Percentiles rank a stretch among this genome's conserved stretches.
phyloP scores from a whole-genome alignment of 139 green algal genomes.

The Tetradesmus obliquus region DNA sequence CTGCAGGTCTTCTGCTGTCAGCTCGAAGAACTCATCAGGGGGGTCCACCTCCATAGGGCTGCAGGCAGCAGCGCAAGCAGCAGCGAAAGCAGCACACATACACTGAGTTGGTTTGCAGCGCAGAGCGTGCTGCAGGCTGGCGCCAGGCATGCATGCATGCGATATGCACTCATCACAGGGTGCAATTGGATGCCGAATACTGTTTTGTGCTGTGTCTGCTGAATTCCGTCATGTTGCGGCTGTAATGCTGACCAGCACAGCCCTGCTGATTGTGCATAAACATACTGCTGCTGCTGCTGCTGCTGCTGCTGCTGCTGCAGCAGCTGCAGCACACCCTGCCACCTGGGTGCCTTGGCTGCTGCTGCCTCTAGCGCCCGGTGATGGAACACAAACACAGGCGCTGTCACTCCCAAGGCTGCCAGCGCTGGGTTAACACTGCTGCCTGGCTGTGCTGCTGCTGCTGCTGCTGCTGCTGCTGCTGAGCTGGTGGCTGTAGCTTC shows the following conservation, averaged over 20 bases:
- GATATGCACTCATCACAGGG: background rate
- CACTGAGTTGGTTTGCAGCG: too few relatives aligned
- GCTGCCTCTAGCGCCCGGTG: conserved; percentile 34
- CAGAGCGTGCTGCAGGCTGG: background rate
- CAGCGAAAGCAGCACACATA: background rate
- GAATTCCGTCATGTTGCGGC: too few relatives aligned
- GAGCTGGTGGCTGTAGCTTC: background rate
- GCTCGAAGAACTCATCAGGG: conserved; percentile 46
- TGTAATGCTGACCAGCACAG: too few relatives aligned
- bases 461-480: conserved; percentile 2
- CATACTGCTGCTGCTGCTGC: background rate
- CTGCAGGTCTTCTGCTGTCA: conserved; percentile 30
- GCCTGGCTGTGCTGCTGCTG: background rate
- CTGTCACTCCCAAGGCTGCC: background rate
- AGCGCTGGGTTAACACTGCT: background rate
- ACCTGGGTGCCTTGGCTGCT: conserved; percentile 12
- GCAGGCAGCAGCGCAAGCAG: background rate
- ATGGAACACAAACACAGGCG: conserved; percentile 22
- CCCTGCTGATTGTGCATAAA: background rate
- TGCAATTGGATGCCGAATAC: too few relatives aligned
- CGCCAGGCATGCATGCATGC: background rate
- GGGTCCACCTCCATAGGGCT: conserved; percentile 38
- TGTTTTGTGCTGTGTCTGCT: too few relatives aligned
- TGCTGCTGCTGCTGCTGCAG: background rate
- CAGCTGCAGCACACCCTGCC: background rate